A percentile compares a stretch with the other conserved stretches of the same genome.
Evolutionary conservation across 2,329 filamentous ascomycete genomes (phyloP).

Genomic region (Akanthomyces uredinophilus): DNA sequence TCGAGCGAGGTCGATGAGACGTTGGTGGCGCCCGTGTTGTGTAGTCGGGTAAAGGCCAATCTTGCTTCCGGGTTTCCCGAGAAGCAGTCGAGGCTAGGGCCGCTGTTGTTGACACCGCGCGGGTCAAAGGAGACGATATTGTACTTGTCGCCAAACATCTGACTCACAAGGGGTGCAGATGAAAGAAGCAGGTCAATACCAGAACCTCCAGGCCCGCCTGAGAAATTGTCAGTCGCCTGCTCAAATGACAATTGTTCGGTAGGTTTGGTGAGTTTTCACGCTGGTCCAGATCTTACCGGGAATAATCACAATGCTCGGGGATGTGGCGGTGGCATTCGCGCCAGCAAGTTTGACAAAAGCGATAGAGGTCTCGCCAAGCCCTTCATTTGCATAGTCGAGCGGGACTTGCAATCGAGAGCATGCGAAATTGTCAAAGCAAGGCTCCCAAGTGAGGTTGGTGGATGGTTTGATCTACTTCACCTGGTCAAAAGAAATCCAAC

Average conservation of each 20-base stretch:
- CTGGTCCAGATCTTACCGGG: background rate
- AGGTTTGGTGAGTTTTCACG: background rate
- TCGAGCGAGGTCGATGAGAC: slow-evolving; percentile 25
- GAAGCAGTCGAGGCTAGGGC: slow-evolving; percentile 26
- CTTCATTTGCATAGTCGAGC: background rate
- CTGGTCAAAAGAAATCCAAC: background rate
- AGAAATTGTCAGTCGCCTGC: no score
- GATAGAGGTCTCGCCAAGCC: background rate
- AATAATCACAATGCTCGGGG: background rate
- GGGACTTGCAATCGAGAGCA: background rate
- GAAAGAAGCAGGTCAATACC: background rate
- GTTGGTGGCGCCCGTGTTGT: slow-evolving; percentile 25
- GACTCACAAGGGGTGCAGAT: slow-evolving; percentile 17
- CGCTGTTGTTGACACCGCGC: slow-evolving; percentile 34
- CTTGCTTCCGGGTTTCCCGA: slow-evolving; percentile 25
- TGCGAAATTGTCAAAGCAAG: background rate
- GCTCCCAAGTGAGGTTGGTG: background rate
- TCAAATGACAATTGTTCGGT: background rate
- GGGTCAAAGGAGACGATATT: slow-evolving; percentile 39
- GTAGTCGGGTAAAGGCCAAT: slow-evolving; percentile 22
- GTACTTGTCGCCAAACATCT: slow-evolving; percentile 35
- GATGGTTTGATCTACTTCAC: background rate
- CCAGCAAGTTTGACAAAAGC: background rate
- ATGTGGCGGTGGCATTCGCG: background rate
- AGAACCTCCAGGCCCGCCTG: background rate